These are phyloP conservation scores for Yarrowia galli DNA, from an alignment of 1,139 yeast genomes.

Conservation along the genomic window DNA sequence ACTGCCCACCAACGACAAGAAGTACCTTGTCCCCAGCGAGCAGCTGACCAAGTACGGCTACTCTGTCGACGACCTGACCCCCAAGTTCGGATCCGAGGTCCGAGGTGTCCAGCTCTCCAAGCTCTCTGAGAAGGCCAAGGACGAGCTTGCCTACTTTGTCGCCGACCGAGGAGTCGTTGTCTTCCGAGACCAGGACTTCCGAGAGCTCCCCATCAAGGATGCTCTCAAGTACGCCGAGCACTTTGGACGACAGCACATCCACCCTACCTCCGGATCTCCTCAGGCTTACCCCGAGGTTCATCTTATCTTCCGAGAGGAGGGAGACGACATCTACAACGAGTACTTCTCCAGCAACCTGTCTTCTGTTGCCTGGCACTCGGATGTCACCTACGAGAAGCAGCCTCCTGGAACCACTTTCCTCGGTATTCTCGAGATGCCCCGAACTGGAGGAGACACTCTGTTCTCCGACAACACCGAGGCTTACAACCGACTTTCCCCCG, in stretches of 20 bases:
- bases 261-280: conserved; percentile 75
- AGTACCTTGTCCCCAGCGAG: conserved; percentile 37
- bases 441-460: conserved; percentile 67
- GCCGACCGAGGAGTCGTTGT: conserved; percentile 73
- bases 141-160: conserved; percentile 68
- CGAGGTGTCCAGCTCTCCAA: conserved; percentile 64
- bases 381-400: conserved; percentile 65
- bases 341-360: conserved; percentile 45
- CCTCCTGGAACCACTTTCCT: conserved; percentile 70
- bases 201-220: conserved; percentile 59
- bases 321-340: conserved; percentile 42
- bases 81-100: conserved; percentile 69
- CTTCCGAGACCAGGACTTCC: conserved; percentile 71
- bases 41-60: conserved; percentile 42
- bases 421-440: conserved; percentile 61
- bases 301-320: conserved; percentile 55
- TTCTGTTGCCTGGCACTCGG: conserved; percentile 64
- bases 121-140: conserved; percentile 59
- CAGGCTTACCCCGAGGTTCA: conserved; percentile 67
- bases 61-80: conserved; percentile 52
- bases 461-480: conserved; percentile 65
- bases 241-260: conserved; percentile 69
- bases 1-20: conserved; percentile 39
- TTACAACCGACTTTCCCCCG: conserved; percentile 64
- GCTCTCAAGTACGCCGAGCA: conserved; percentile 59